These are phyloP conservation scores for Neonothopanus nambi DNA, from an alignment of 1,284 basidiomycete genomes.

Conservation along the genomic window DNA sequence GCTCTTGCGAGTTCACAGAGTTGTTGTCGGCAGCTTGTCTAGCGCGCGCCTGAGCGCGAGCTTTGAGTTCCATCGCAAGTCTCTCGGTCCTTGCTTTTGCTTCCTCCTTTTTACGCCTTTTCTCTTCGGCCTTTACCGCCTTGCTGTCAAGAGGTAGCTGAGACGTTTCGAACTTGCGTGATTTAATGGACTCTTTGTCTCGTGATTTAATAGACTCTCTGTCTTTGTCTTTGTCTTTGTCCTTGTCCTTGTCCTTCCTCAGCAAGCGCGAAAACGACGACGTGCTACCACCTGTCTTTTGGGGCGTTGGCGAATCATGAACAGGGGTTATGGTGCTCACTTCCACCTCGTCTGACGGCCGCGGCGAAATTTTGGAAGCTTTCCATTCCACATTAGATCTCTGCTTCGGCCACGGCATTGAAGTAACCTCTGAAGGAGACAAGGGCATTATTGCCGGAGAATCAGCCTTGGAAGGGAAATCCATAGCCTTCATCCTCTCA, in stretches of 20 bases:
- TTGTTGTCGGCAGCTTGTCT: constrained; percentile 27
- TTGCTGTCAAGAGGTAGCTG: constrained; percentile 30
- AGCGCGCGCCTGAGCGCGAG: constrained; percentile 29
- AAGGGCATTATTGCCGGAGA: too few relatives aligned
- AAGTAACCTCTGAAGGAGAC: too few relatives aligned
- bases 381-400: constrained; percentile 5
- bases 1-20: constrained; percentile 29
- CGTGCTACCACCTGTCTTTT: not conserved
- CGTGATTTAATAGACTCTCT: too few relatives aligned
- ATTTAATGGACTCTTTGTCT: too few relatives aligned
- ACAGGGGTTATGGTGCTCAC: too few relatives aligned
- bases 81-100: constrained; percentile 39
- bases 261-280: constrained; percentile 5
- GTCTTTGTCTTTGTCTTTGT: too few relatives aligned
- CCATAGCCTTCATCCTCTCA: too few relatives aligned
- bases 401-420: constrained; percentile 12
- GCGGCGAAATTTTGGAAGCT: not conserved
- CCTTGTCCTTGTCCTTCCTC: constrained; percentile 8
- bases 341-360: too few relatives aligned
- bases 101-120: constrained; percentile 47
- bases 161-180: not conserved
- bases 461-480: too few relatives aligned
- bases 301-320: too few relatives aligned
- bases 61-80: constrained; percentile 43
- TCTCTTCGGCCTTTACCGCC: constrained; percentile 42